phyloP scores from a whole-genome alignment of 2,329 filamentous ascomycete genomes.

The Arthrobotrys conoides region DNA sequence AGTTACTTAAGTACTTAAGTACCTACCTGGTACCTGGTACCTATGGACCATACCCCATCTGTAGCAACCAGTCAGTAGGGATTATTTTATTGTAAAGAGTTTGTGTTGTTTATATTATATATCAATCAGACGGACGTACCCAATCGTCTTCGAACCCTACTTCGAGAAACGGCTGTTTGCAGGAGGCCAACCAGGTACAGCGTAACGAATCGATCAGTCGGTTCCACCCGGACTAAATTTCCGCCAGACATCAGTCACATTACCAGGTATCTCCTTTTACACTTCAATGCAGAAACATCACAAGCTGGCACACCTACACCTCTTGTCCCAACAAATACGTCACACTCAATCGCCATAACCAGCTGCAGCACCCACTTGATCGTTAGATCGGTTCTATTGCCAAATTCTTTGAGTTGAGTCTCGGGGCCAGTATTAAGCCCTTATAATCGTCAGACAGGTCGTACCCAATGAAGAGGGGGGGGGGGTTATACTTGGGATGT shows the following conservation, averaged over 20 bases:
- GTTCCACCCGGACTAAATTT: conserved; percentile 63
- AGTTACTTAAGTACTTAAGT: no score
- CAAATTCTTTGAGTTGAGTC: conserved; percentile 62
- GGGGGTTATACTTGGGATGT: conserved; percentile 61
- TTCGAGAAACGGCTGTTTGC: conserved; percentile 62
- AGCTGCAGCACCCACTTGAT: conserved; percentile 63
- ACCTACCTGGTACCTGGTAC: no score
- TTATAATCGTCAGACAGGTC: conserved; percentile 21
- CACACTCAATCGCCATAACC: conserved; percentile 63
- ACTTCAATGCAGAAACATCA: not conserved
- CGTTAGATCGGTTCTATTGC: conserved; percentile 63
- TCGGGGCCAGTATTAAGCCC: conserved; percentile 61
- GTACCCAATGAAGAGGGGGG: not conserved
- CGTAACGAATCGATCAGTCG: conserved; percentile 63
- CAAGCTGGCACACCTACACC: conserved; percentile 54
- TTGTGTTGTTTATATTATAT: no score
- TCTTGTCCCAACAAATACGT: conserved; percentile 62
- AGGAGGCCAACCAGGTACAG: conserved; percentile 62
- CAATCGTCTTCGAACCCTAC: conserved; percentile 63
- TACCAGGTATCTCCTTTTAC: not conserved
- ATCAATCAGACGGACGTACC: conserved; percentile 31
- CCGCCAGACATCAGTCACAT: conserved; percentile 1
- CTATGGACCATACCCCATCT: conserved; percentile 40
- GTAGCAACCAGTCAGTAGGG: not conserved
- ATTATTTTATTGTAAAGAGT: no score